Percentiles rank a stretch among this genome's conserved stretches.
Evolutionary conservation across 768 basidiomycete species (phyloP).

Genomic region (Coprinellus aureogranulatus): DNA sequence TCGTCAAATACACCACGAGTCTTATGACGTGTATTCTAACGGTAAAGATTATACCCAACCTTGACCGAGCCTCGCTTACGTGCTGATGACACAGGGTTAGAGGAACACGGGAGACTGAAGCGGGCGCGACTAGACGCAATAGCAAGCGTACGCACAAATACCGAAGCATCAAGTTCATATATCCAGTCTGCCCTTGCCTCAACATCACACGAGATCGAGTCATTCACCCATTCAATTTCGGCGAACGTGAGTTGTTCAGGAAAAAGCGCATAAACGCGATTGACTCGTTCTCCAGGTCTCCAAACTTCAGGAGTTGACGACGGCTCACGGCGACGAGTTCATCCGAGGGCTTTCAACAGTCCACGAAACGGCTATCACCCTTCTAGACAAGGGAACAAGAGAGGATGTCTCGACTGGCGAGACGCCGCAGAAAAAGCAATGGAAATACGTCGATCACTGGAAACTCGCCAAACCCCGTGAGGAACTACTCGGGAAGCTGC

Average conservation of each 20-base stretch:
- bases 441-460: conserved; percentile 73
- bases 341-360: conserved; percentile 44
- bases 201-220: background rate
- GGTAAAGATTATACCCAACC: background rate
- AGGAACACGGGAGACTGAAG: conserved; percentile 61
- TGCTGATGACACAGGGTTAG: conserved; percentile 46
- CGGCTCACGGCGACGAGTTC: background rate
- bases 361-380: conserved; percentile 46
- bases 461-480: conserved; percentile 64
- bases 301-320: conserved; percentile 26
- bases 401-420: conserved; percentile 67
- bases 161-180: conserved; percentile 42
- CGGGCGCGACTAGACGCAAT: conserved; percentile 65
- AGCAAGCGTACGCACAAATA: conserved; percentile 43
- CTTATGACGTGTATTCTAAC: background rate
- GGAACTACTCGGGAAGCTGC: conserved; percentile 42
- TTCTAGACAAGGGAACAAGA: conserved; percentile 56
- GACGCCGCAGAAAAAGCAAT: conserved; percentile 74
- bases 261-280: no score
- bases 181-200: background rate
- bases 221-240: conserved; percentile 25
- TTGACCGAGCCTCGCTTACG: background rate
- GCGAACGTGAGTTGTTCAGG: conserved; percentile 57
- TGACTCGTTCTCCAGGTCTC: no score
- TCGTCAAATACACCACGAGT: background rate